A percentile compares a stretch with the other conserved stretches of the same genome.
These are phyloP conservation scores for Rhodomyrtus tomentosa DNA, from an alignment of 345 rosid genomes.

Conservation along the genomic window DNA sequence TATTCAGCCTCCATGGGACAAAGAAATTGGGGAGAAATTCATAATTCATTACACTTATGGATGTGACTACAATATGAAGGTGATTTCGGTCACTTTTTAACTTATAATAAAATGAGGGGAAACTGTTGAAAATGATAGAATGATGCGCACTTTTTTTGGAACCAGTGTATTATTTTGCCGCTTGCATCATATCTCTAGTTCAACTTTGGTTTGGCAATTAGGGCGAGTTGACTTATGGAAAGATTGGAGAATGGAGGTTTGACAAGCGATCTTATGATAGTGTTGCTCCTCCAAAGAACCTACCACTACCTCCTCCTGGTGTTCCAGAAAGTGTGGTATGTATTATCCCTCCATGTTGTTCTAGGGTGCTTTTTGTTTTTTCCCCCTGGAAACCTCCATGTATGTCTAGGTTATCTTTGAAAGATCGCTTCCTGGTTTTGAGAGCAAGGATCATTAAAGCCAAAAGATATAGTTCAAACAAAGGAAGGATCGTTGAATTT, in stretches of 20 bases:
- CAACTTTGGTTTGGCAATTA: conserved; percentile 11
- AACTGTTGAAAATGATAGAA: background rate
- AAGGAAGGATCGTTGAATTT: background rate
- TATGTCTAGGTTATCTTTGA: background rate
- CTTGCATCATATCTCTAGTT: background rate
- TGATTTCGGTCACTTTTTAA: conserved; percentile 7
- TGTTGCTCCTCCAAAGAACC: conserved; percentile 68
- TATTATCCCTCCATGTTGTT: background rate
- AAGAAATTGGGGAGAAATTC: conserved; percentile 66
- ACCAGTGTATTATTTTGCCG: background rate
- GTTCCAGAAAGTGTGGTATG: conserved; percentile 96
- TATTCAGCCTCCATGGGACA: conserved; percentile 98
- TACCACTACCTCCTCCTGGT: conserved; percentile 87
- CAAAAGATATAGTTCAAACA: background rate
- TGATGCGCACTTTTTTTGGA: background rate
- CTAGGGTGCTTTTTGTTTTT: background rate
- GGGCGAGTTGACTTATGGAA: conserved; percentile 88
- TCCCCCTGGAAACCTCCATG: background rate
- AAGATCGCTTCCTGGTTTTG: background rate
- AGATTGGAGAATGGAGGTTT: conserved; percentile 92
- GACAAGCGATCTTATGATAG: conserved; percentile 73
- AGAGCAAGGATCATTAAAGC: background rate
- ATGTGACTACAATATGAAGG: conserved; percentile 91
- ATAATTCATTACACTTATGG: conserved; percentile 96
- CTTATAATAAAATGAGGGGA: background rate